Conservation (phyloP, 108 stramenopile genomes). For the Nitzschia sp. region DNA sequence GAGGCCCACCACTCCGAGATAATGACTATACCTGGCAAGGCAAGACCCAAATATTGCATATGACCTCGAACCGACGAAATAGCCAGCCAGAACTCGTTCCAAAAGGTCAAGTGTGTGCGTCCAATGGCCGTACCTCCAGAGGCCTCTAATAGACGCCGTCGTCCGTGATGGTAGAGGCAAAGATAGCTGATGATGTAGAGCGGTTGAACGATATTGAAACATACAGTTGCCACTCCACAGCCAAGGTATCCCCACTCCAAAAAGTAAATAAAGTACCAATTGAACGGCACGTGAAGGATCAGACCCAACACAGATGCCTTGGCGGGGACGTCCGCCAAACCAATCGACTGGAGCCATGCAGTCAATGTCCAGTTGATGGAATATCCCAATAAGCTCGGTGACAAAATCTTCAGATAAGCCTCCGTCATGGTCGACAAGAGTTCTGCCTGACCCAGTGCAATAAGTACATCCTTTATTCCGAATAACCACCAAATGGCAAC, state of each 20-base stretch:
- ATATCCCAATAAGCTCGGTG: conserved; percentile 53
- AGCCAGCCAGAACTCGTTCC: conserved; percentile 29
- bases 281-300: conserved; percentile 62
- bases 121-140: conserved; percentile 32
- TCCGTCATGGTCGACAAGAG: conserved; percentile 46
- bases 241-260: conserved; percentile 61
- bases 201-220: conserved; percentile 53
- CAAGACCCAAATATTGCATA: conserved; percentile 53
- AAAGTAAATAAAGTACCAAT: conserved; percentile 52
- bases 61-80: conserved; percentile 30
- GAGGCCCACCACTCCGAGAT: conserved; percentile 79
- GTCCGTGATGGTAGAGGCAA: conserved; percentile 23
- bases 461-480: conserved; percentile 42
- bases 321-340: conserved; percentile 56
- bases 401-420: conserved; percentile 47
- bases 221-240: conserved; percentile 49
- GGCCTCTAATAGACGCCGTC: conserved; percentile 33
- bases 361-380: conserved; percentile 61
- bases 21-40: conserved; percentile 66
- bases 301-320: conserved; percentile 38
- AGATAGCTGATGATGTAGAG: conserved; percentile 36
- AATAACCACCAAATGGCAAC: conserved; percentile 56
- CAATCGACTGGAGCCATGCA: conserved; percentile 59
- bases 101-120: conserved; percentile 32
- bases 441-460: conserved; percentile 54